Evolutionary conservation across 495 filamentous ascomycete species (phyloP).

Genomic region (Jackrogersella minutella): DNA sequence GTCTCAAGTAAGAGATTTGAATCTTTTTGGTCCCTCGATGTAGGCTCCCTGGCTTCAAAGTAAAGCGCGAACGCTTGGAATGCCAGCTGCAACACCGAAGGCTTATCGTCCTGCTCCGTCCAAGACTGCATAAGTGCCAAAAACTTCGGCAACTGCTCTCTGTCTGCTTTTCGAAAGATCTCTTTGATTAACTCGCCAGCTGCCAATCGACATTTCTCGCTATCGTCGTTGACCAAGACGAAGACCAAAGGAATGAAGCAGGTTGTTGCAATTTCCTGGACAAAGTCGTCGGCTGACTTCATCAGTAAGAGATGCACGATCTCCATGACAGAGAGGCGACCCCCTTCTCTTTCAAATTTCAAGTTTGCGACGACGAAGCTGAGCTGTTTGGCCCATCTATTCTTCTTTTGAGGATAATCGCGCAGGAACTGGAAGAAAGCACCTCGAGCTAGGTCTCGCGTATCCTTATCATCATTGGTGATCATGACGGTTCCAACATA

Average conservation of each 20-base stretch:
- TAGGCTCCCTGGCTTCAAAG: conserved; percentile 70
- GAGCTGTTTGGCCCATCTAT: conserved; percentile 86
- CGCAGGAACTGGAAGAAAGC: conserved; percentile 93
- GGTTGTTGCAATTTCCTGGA: conserved; percentile 79
- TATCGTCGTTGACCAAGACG: conserved; percentile 86
- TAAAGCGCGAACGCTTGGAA: conserved; percentile 84
- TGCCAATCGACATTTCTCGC: conserved; percentile 83
- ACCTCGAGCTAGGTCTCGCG: conserved; percentile 84
- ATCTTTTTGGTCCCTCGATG: conserved; percentile 67
- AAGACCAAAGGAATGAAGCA: conserved; percentile 90
- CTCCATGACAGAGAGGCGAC: conserved; percentile 91
- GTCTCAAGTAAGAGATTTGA: conserved; percentile 52
- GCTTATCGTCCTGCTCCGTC: conserved; percentile 74
- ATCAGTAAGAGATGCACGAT: conserved; percentile 80
- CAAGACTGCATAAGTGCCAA: conserved; percentile 74
- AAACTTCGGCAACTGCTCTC: conserved; percentile 73
- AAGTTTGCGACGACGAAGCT: conserved; percentile 89
- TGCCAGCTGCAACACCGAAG: conserved; percentile 72
- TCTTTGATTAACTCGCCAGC: conserved; percentile 80
- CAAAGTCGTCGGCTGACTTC: conserved; percentile 79
- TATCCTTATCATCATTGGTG: conserved; percentile 86
- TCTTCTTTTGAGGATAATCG: conserved; percentile 91
- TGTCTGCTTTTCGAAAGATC: conserved; percentile 80
- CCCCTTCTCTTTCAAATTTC: conserved; percentile 86
- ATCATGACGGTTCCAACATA: conserved; percentile 93